Evolutionary conservation across 768 basidiomycete genomes (phyloP), one percentile per base, ranked within the genome.

Genomic region (Lactifluus hygrophoroides): DNA sequence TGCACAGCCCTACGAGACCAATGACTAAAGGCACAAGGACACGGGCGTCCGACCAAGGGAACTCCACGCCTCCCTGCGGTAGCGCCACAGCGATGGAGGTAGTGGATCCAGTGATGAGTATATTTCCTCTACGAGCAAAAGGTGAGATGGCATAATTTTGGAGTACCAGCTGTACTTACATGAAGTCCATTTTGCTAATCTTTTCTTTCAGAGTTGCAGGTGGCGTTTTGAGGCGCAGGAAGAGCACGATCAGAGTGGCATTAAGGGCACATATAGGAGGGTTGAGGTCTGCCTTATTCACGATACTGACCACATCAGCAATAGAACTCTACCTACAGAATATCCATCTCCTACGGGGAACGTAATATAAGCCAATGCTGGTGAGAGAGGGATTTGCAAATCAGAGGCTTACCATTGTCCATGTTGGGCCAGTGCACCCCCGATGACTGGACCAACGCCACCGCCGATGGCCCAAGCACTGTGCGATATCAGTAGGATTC

Each of bases 21-120:
- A 73, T 25, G 35, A 74, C 57, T 7, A 80, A 68, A 0, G 80
- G 76, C 0, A 69, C 71, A n/a, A 81, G 66, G 5, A 79, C 73
- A 1, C 62, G 66, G 16, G 58, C 61, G 0, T 75, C 76, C 5
- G 61, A 54, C 80, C 80, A 81, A 0, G 74, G 58, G 51, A 69
- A 76, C 3, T 64, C 61, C 6, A 71, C 66, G 7, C 80, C 80
- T 2, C 74, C 80, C 77, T 72, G 74, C 9, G 76, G 72, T 48
- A 76, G 55, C 14, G 66, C 73, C 37, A 75, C 64, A 8, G 68
- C 64, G 23, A 58, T 57, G 27, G 69, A 64, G 3, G 67, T 65
- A 0, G 71, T 70, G 27, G 68, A 67, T 1, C 62, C 56, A 34
- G 72, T 70, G 16, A 76, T 57, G 5, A 75, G 44, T 3, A 68